Evolutionary conservation across 129 eudicot genomes (phyloP).

Genomic region (Escallonia rubra): DNA sequence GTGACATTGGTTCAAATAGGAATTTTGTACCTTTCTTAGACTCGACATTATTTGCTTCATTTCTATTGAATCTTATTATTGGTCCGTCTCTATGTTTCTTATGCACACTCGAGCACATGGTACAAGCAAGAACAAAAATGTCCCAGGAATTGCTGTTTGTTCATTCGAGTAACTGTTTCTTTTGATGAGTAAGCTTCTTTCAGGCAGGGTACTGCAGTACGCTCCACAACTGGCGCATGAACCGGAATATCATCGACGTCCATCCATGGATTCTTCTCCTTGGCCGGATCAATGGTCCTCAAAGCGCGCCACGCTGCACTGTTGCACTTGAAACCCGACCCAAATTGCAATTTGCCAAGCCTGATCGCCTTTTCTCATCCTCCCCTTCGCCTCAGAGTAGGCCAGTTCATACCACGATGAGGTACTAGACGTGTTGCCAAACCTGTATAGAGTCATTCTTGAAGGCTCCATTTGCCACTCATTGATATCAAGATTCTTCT

Average conservation of each 20-base stretch:
- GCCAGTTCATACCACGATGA: too few relatives aligned
- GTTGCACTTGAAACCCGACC: conserved; percentile 70
- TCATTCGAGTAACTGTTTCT: too few relatives aligned
- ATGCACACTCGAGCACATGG: not conserved
- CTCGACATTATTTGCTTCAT: not conserved
- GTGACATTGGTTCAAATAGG: not conserved
- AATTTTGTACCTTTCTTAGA: not conserved
- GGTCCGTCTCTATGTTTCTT: not conserved
- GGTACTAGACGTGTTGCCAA: too few relatives aligned
- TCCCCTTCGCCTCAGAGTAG: conserved; percentile 32
- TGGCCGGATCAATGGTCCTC: conserved; percentile 45
- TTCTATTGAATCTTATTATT: not conserved
- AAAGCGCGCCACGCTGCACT: conserved; percentile 69
- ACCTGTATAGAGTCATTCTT: conserved; percentile 27
- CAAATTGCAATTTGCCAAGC: conserved; percentile 70
- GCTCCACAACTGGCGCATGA: conserved; percentile 34
- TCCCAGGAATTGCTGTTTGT: not conserved
- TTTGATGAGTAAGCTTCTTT: not conserved
- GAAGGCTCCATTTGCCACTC: conserved; percentile 81
- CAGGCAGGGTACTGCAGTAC: not conserved
- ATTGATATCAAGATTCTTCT: conserved; percentile 53
- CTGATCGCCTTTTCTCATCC: conserved; percentile 53
- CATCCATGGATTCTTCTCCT: conserved; percentile 64
- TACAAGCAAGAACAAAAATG: not conserved
- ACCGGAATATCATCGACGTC: conserved; percentile 59